Evolutionary conservation across 176 grass and related monocot species (phyloP).

Genomic region (Eleusine indica): DNA sequence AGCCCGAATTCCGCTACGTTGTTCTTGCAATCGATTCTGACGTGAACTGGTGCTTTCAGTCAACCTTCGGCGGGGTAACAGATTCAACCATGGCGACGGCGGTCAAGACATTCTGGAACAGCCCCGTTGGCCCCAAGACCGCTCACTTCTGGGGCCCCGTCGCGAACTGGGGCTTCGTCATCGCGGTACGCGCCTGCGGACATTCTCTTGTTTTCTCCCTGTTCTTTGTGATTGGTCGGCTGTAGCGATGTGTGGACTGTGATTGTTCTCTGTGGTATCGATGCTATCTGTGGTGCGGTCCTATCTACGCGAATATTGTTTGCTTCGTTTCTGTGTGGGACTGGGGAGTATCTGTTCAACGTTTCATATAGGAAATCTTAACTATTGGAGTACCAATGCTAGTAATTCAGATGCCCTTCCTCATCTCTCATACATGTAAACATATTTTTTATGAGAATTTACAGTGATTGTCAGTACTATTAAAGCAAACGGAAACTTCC

Average conservation of each 20-base stretch:
- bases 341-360: neutral
- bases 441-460: neutral
- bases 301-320: neutral
- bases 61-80: neutral
- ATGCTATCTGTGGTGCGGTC: neutral
- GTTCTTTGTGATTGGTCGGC: neutral
- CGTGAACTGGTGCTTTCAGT: neutral
- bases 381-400: neutral
- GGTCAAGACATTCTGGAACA: slow-evolving; percentile 76
- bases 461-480: neutral
- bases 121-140: slow-evolving; percentile 85
- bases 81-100: slow-evolving; percentile 34
- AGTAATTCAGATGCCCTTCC: neutral
- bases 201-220: neutral
- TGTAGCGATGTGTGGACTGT: neutral
- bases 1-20: neutral
- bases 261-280: neutral
- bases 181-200: slow-evolving; percentile 57
- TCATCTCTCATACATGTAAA: neutral
- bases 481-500: neutral
- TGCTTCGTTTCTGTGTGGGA: neutral
- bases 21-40: neutral
- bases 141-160: slow-evolving; percentile 89
- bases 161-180: slow-evolving; percentile 80
- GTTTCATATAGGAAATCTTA: neutral